Percentiles rank a stretch among this genome's conserved stretches.
Conservation (phyloP, 2,329 filamentous ascomycete species). For the Fusarium udum region DNA sequence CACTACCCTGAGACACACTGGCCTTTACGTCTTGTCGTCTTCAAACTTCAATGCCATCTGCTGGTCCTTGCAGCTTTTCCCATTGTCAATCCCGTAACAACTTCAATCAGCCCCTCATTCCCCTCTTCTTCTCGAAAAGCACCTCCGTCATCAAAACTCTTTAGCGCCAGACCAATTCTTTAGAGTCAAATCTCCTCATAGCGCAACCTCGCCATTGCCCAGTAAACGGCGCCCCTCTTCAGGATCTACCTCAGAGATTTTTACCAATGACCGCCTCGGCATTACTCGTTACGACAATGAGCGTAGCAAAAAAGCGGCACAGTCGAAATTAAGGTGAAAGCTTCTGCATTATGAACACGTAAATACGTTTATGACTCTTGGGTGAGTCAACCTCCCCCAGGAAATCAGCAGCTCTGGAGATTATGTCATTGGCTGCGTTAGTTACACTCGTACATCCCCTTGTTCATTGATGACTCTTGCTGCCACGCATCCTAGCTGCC, state of each 20-base stretch:
- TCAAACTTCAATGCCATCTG: not conserved
- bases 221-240: conserved; percentile 32
- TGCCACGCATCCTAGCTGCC: conserved; percentile 33
- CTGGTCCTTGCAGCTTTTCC: not conserved
- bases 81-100: not conserved
- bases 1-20: not conserved
- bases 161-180: conserved; percentile 38
- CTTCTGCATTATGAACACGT: conserved; percentile 31
- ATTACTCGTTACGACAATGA: conserved; percentile 26
- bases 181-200: conserved; percentile 35
- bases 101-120: conserved; percentile 27
- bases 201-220: conserved; percentile 22
- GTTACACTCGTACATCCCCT: conserved; percentile 31
- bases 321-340: conserved; percentile 13
- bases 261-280: conserved; percentile 35
- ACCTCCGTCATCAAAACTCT: conserved; percentile 39
- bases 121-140: conserved; percentile 25
- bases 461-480: conserved; percentile 32
- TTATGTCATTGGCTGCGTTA: conserved; percentile 24
- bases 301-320: conserved; percentile 9
- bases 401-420: conserved; percentile 27
- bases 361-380: conserved; percentile 25
- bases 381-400: conserved; percentile 29
- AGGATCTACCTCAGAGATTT: conserved; percentile 22
- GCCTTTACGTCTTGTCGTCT: not conserved